Percentiles rank a stretch among this genome's conserved stretches.
Conservation (phyloP, 2,329 filamentous ascomycete species). For the Zalaria obscura region DNA sequence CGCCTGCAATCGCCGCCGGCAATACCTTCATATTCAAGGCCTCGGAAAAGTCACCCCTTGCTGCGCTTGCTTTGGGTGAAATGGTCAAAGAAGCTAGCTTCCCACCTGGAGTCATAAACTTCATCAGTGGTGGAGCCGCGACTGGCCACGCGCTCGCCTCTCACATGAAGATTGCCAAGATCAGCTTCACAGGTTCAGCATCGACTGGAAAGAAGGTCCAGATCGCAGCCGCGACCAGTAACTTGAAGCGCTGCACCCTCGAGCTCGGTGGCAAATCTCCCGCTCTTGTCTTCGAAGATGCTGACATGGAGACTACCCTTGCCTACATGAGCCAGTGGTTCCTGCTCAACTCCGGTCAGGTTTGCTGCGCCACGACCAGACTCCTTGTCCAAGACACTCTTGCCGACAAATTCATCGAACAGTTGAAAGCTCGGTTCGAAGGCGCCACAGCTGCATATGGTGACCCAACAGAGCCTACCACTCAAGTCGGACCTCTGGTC, state of each 20-base stretch:
- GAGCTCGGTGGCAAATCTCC: slow-evolving; percentile 46
- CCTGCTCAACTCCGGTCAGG: slow-evolving; percentile 2
- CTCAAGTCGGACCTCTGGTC: slow-evolving; percentile 6
- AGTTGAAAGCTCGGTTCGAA: slow-evolving; percentile 7
- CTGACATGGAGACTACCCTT: slow-evolving; percentile 3
- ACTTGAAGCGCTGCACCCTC: slow-evolving; percentile 44
- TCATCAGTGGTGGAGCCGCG: slow-evolving; percentile 44
- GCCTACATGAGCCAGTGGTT: slow-evolving; percentile 1
- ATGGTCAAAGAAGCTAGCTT: slow-evolving; percentile 61
- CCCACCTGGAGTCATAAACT: slow-evolving; percentile 61
- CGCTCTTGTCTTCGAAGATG: slow-evolving; percentile 3
- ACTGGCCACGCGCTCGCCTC: slow-evolving; percentile 52
- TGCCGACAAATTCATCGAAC: slow-evolving; percentile 9
- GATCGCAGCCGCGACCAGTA: slow-evolving; percentile 15
- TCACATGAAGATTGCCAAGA: slow-evolving; percentile 57
- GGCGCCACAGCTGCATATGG: background rate
- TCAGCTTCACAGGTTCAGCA: slow-evolving; percentile 66
- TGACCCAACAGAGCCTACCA: background rate
- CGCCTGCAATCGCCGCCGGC: slow-evolving; percentile 2
- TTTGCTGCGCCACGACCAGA: background rate
- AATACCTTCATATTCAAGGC: slow-evolving; percentile 35
- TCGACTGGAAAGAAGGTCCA: slow-evolving; percentile 42
- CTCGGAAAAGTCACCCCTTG: slow-evolving; percentile 42
- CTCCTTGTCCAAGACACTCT: slow-evolving; percentile 10
- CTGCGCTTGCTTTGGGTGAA: slow-evolving; percentile 42